Evolutionary conservation across 1,284 basidiomycete genomes (phyloP).

Genomic region (Veloboletus limbatus): DNA sequence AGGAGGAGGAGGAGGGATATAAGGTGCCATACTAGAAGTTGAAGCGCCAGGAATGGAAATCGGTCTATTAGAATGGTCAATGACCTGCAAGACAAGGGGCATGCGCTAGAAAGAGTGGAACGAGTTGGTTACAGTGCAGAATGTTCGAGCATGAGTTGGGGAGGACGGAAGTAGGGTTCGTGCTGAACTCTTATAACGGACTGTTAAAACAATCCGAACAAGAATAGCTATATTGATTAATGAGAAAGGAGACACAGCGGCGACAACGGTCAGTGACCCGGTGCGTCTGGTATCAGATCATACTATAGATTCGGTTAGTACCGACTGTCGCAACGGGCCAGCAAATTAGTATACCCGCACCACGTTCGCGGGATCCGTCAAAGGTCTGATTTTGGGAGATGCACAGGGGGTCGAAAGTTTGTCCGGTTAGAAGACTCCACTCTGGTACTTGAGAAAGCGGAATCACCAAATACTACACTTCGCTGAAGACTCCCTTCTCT

Average conservation of each 20-base stretch:
- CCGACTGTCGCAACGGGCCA: constrained; percentile 12
- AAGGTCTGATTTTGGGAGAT: no score
- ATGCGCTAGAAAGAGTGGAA: constrained; percentile 14
- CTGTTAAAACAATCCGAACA: background rate
- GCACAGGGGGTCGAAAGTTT: no score
- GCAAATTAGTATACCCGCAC: background rate
- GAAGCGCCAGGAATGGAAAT: background rate
- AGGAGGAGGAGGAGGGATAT: constrained; percentile 5
- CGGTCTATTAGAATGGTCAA: background rate
- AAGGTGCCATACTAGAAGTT: constrained; percentile 23
- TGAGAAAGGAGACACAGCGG: background rate
- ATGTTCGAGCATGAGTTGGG: constrained; percentile 7
- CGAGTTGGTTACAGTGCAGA: background rate
- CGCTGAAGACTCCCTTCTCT: background rate
- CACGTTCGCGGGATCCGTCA: background rate
- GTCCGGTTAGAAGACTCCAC: no score
- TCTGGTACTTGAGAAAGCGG: no score
- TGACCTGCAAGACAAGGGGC: constrained; percentile 8
- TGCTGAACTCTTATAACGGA: constrained; percentile 11
- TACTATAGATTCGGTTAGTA: constrained; percentile 7
- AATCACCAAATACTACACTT: background rate
- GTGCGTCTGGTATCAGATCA: background rate
- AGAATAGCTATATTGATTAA: constrained; percentile 8
- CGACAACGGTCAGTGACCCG: background rate
- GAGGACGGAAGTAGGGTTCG: background rate